Percentiles rank a stretch among this genome's conserved stretches.
phyloP scores from a whole-genome alignment of 345 rosid genomes.

The Populus tremula region DNA sequence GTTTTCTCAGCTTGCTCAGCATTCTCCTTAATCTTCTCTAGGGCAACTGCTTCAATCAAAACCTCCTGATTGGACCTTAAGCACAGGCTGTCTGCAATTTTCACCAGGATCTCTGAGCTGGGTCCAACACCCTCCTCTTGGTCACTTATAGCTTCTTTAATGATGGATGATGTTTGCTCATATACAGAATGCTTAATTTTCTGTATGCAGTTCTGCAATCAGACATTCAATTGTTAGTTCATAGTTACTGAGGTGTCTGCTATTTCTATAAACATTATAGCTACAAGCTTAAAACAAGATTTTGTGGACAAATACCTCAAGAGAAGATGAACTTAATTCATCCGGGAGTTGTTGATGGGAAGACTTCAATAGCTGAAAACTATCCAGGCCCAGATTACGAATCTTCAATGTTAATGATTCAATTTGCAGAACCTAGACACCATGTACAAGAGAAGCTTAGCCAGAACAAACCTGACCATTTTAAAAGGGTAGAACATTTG shows the following conservation, averaged over 20 bases:
- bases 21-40: conserved; percentile 89
- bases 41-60: conserved; percentile 89
- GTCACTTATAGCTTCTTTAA: conserved; percentile 59
- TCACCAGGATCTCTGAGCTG: conserved; percentile 59
- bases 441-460: conserved; percentile 17
- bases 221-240: conserved; percentile 16
- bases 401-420: conserved; percentile 69
- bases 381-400: conserved; percentile 50
- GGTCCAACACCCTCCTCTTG: conserved; percentile 58
- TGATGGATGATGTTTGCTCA: conserved; percentile 55
- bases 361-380: conserved; percentile 58
- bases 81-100: conserved; percentile 66
- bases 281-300: conserved; percentile 8
- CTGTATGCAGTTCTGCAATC: conserved; percentile 64
- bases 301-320: conserved; percentile 57
- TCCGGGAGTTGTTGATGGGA: conserved; percentile 47
- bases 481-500: not conserved
- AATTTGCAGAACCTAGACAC: conserved; percentile 64
- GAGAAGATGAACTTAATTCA: conserved; percentile 62
- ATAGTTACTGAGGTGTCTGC: not conserved
- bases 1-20: conserved; percentile 82
- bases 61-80: conserved; percentile 87
- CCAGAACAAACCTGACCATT: not conserved
- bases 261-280: conserved; percentile 3
- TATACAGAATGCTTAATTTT: conserved; percentile 57